Percentiles rank a stretch among this genome's conserved stretches.
These are phyloP conservation scores for Melanopsichium pennsylvanicum DNA, from an alignment of 1,284 basidiomycete species.

Conservation along the genomic window DNA sequence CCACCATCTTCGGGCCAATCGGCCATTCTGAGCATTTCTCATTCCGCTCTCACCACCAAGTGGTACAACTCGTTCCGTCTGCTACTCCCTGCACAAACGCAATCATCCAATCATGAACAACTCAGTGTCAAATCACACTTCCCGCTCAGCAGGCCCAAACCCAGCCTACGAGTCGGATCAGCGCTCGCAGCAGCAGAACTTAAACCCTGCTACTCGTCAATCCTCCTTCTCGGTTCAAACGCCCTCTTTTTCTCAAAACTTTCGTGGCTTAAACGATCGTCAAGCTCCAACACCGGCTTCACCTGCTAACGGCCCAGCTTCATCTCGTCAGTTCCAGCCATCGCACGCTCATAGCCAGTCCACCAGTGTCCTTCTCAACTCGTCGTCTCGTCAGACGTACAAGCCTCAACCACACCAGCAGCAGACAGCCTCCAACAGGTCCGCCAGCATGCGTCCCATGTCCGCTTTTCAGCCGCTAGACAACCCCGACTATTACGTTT, in stretches of 20 bases:
- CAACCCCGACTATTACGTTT: conserved; percentile 30
- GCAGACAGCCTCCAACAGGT: conserved; percentile 12
- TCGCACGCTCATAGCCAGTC: conserved; percentile 37
- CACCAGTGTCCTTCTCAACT: conserved; percentile 38
- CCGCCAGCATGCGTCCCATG: conserved; percentile 53
- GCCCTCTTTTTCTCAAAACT: conserved; percentile 11
- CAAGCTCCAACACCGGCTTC: conserved; percentile 4
- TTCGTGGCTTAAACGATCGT: conserved; percentile 17
- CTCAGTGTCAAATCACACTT: conserved; percentile 15
- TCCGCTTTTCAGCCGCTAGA: conserved; percentile 63
- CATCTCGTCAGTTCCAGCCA: conserved; percentile 25
- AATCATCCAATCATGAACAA: conserved; percentile 17
- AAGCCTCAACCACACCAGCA: conserved; percentile 23
- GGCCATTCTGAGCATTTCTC: too few species aligned
- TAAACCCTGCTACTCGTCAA: conserved; percentile 3
- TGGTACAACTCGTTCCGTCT: neutral
- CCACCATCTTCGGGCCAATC: neutral
- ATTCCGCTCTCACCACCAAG: too few species aligned
- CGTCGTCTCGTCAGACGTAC: conserved; percentile 24
- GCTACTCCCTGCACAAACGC: neutral
- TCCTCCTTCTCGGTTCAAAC: conserved; percentile 12
- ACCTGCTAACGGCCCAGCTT: neutral
- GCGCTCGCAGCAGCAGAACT: conserved; percentile 7
- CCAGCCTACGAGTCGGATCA: conserved; percentile 21
- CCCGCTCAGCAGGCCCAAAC: conserved; percentile 6